Conservation (phyloP, 2,329 filamentous ascomycete genomes). For the Fusarium tricinctum region DNA sequence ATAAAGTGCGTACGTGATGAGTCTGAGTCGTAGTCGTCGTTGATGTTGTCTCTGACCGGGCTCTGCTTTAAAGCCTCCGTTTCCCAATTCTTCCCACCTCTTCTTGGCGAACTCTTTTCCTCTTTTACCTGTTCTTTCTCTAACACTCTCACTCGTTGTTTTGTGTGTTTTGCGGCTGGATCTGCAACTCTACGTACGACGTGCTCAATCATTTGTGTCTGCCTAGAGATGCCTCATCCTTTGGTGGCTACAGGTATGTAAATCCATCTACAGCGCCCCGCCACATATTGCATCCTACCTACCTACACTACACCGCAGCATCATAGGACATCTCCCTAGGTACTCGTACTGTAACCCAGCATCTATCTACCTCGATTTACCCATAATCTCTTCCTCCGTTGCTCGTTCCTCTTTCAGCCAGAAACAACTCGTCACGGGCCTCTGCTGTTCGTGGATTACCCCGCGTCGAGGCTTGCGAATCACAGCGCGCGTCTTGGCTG, state of each 20-base stretch:
- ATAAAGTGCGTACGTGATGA: slow-evolving; percentile 5
- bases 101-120: background rate
- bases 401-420: background rate
- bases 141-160: slow-evolving; percentile 6
- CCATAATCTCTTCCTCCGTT: background rate
- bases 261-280: slow-evolving; percentile 3
- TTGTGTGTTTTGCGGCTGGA: slow-evolving; percentile 3
- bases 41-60: slow-evolving; percentile 16
- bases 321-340: background rate
- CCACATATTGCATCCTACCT: background rate
- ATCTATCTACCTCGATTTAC: background rate
- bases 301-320: background rate
- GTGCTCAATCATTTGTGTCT: slow-evolving; percentile 12
- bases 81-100: slow-evolving; percentile 22
- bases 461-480: slow-evolving; percentile 47
- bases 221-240: slow-evolving; percentile 41
- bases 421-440: slow-evolving; percentile 31
- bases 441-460: slow-evolving; percentile 31
- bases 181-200: slow-evolving; percentile 4
- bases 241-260: slow-evolving; percentile 44
- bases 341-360: background rate
- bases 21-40: slow-evolving; percentile 33
- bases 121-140: background rate
- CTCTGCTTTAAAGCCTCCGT: slow-evolving; percentile 27
- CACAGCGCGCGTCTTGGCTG: slow-evolving; percentile 29